Percentiles rank a stretch among this genome's conserved stretches.
phyloP scores from a whole-genome alignment of 2,329 filamentous ascomycete species.

The Diplocarpon mali region DNA sequence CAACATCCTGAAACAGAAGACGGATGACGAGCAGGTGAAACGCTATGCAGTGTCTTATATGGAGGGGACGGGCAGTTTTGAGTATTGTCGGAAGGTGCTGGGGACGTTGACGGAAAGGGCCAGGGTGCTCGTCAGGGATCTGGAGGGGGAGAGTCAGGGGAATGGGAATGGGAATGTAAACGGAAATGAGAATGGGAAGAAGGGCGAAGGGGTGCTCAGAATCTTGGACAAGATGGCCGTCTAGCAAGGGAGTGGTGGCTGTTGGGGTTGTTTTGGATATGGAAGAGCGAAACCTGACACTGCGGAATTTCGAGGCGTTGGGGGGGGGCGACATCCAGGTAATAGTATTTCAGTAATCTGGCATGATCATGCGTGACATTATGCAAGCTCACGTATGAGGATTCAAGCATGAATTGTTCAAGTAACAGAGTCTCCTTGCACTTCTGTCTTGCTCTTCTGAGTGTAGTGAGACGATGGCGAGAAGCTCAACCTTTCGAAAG shows the following conservation, averaged over 20 bases:
- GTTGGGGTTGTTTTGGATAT: background rate
- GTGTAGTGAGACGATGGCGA: too few relatives aligned
- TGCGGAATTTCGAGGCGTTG: background rate
- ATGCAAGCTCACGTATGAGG: too few relatives aligned
- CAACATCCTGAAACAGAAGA: slow-evolving; percentile 88
- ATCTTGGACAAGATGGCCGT: slow-evolving; percentile 57
- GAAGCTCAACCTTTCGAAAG: too few relatives aligned
- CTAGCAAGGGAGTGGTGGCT: slow-evolving; percentile 3
- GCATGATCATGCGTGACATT: too few relatives aligned
- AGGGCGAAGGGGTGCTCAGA: slow-evolving; percentile 39
- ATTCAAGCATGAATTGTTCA: too few relatives aligned
- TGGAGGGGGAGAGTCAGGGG: slow-evolving; percentile 49
- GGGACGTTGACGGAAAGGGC: slow-evolving; percentile 47
- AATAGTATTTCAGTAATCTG: too few relatives aligned
- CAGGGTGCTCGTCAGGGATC: slow-evolving; percentile 47
- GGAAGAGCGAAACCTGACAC: background rate
- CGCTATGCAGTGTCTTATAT: slow-evolving; percentile 84
- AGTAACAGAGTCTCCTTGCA: too few relatives aligned
- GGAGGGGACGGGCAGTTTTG: slow-evolving; percentile 81
- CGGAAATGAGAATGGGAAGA: slow-evolving; percentile 26
- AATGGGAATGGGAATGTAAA: slow-evolving; percentile 45
- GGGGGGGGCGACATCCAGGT: slow-evolving; percentile 1
- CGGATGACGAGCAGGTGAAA: slow-evolving; percentile 78
- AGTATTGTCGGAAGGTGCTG: slow-evolving; percentile 65
- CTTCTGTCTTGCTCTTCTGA: too few relatives aligned